These are phyloP conservation scores for Myochromella boudieri DNA, from an alignment of 768 basidiomycete genomes.

Conservation along the genomic window DNA sequence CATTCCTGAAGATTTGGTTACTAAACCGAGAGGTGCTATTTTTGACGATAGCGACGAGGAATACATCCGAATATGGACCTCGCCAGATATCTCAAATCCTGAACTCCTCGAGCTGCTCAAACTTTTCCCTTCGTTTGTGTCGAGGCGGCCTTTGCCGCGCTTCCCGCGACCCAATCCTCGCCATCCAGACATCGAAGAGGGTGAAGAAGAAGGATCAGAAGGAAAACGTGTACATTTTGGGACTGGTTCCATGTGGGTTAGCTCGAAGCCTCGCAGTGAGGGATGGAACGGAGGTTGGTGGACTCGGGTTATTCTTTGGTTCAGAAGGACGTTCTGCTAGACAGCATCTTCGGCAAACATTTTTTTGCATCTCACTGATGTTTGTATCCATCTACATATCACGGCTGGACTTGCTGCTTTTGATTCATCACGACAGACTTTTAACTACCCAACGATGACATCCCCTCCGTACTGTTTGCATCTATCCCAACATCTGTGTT, in stretches of 20 bases:
- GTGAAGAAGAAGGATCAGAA: conserved; percentile 53
- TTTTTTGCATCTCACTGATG: conserved; percentile 6
- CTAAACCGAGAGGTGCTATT: conserved; percentile 29
- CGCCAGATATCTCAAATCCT: conserved; percentile 75
- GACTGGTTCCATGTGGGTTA: conserved; percentile 84
- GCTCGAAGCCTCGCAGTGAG: conserved; percentile 53
- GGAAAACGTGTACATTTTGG: conserved; percentile 66
- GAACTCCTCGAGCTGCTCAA: conserved; percentile 69
- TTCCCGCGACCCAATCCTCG: conserved; percentile 51
- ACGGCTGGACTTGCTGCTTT: conserved; percentile 16
- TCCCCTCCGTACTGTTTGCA: background rate
- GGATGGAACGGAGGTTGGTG: conserved; percentile 81
- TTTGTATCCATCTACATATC: conserved; percentile 22
- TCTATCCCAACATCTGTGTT: background rate
- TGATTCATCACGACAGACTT: conserved; percentile 9
- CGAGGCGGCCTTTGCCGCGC: conserved; percentile 67
- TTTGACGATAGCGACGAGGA: conserved; percentile 38
- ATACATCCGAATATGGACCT: conserved; percentile 76
- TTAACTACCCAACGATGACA: background rate
- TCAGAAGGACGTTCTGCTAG: conserved; percentile 76
- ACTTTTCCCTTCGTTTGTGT: conserved; percentile 78
- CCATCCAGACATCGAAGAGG: conserved; percentile 67
- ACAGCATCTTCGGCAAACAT: conserved; percentile 9
- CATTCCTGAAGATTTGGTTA: conserved; percentile 34
- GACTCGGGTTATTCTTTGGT: conserved; percentile 79